Evolutionary conservation across 495 filamentous ascomycete species (phyloP), one percentile per base, ranked within the genome.

Genomic region (Aspergillus bertholletiae): DNA sequence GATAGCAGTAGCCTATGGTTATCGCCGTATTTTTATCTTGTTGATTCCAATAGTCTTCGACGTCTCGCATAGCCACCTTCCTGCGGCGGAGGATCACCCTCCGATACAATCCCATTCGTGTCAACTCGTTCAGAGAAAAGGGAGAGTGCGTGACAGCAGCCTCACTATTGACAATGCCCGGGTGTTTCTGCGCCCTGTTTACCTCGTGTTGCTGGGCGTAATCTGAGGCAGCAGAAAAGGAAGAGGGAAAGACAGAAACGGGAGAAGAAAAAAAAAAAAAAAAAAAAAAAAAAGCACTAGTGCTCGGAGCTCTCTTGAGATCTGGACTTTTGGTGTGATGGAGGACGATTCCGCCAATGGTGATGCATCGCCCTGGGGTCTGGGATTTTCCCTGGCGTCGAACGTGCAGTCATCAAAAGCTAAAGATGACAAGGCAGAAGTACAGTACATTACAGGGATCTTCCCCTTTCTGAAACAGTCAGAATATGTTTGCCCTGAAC

Each of bases 381-480:
- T 49, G 18, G 34, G 28, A 32, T 23, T 35, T 23, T 49, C 46
- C 34, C 27, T 20, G 28, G 3, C 21, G 18, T 30, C 21, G 46
- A 30, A 18, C 17, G 49, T 43, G n/a, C 37, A 43, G 49, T 20
- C 35, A 41, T 26, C 30, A 37, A 28, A 28, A 27, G 37, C 39
- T 13, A 27, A 40, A 21, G 22, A 28, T 17, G 13, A 24, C 49
- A 51, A 43, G 49, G 22, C 34, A 43, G 23, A 49, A 51, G 39
- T 43, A 43, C 39, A 43, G 39, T 21, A 43, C 18, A 51, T 22
- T 22, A 43, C 49, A 51, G 37, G 49, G 49, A 43, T 41, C n/a
- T 51, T 24, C 20, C 35, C 17, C 7, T 13, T 28, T 37, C 39
- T 51, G 49, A 51, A 51, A 51, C 49, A 44, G n/a, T 26, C 18